Conservation (phyloP, 768 basidiomycete genomes). For the Leccinum subgranulosum region DNA sequence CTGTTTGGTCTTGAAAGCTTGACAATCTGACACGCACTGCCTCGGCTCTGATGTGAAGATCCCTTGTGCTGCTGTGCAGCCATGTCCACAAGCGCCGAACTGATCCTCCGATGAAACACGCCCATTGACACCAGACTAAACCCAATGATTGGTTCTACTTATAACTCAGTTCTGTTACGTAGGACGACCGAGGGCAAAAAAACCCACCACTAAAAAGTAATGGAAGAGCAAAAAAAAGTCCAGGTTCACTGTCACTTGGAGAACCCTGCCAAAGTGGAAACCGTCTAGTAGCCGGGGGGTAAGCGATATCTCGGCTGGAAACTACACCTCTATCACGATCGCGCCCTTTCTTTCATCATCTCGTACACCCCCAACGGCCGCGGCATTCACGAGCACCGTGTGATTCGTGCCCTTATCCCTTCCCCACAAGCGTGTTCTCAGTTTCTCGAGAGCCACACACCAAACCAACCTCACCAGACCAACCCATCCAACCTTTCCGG, state of each 20-base stretch:
- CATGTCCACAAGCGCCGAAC: background rate
- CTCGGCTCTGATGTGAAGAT: background rate
- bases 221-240: background rate
- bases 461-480: conserved; percentile 1
- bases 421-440: background rate
- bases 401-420: background rate
- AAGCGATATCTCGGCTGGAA: background rate
- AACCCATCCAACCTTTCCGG: background rate
- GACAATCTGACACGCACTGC: background rate
- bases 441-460: background rate
- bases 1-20: background rate
- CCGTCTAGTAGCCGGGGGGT: background rate
- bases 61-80: background rate
- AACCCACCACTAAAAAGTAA: background rate
- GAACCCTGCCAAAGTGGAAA: background rate
- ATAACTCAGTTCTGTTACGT: background rate
- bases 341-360: conserved; percentile 10
- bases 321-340: background rate
- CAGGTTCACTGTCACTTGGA: background rate
- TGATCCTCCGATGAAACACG: background rate
- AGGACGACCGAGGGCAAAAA: background rate
- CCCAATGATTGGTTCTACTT: background rate
- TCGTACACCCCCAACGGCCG: conserved; percentile 2
- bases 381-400: conserved; percentile 7
- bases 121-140: background rate